Evolutionary conservation across 192 early-diverging fungal genomes (phyloP).

Genomic region (Coemansia sp.): DNA sequence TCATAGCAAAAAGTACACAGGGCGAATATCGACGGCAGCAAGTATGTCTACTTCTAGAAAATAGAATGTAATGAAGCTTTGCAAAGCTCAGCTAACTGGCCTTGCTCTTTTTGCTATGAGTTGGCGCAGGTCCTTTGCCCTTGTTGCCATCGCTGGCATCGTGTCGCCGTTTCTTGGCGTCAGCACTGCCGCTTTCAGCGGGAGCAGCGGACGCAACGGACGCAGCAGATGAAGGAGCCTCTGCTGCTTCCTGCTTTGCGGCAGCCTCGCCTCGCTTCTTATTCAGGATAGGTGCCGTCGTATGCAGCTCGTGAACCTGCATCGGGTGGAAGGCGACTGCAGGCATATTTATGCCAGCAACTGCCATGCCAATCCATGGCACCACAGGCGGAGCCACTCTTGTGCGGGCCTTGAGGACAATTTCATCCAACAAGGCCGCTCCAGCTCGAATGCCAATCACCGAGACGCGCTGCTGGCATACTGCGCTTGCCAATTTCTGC

Average conservation of each 20-base stretch:
- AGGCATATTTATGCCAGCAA: not conserved
- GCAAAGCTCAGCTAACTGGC: not conserved
- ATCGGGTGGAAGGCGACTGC: conserved; percentile 14
- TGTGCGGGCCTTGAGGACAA: conserved; percentile 24
- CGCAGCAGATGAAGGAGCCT: not conserved
- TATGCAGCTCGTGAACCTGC: conserved; percentile 42
- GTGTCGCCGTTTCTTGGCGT: not conserved
- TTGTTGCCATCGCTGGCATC: not conserved
- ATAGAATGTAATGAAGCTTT: no score
- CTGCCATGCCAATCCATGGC: conserved; percentile 36
- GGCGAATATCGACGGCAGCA: no score
- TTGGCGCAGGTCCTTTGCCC: not conserved
- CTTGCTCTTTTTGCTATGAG: not conserved
- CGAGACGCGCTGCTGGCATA: conserved; percentile 33
- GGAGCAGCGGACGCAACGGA: not conserved
- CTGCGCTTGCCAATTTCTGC: conserved; percentile 22
- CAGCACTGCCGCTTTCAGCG: not conserved
- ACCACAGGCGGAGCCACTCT: conserved; percentile 18
- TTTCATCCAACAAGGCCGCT: conserved; percentile 19
- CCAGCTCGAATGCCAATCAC: conserved; percentile 46
- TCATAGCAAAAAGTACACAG: no score
- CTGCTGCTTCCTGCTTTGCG: not conserved
- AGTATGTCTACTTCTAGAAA: not conserved
- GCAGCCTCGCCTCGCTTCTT: conserved; percentile 3
- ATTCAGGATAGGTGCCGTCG: conserved; percentile 27